Percentiles rank a stretch among this genome's conserved stretches.
phyloP scores from a whole-genome alignment of 163 green algal species.

The Scenedesmus sp. region DNA sequence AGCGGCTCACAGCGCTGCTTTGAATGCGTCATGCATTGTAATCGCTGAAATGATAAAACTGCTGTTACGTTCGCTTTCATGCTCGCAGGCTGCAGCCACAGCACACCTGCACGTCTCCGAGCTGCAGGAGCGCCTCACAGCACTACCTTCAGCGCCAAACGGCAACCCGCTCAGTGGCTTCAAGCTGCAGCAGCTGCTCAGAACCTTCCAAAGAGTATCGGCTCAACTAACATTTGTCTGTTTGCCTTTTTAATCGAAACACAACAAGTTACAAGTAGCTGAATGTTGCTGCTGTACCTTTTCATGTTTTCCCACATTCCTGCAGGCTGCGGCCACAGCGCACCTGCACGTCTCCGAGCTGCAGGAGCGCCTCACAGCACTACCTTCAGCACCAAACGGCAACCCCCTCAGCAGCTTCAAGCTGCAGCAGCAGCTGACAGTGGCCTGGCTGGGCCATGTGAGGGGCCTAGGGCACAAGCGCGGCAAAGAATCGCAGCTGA shows the following conservation, averaged over 20 bases:
- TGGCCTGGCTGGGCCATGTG: constrained; percentile 71
- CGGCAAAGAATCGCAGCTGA: constrained; percentile 63
- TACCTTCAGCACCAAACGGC: not conserved
- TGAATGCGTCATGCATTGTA: too few species aligned
- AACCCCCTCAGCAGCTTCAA: constrained; percentile 19
- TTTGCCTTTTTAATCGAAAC: not conserved
- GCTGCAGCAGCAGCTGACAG: constrained; percentile 25
- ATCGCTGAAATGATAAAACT: not conserved
- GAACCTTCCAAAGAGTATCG: not conserved
- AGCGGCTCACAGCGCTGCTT: not conserved
- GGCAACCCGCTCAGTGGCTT: not conserved
- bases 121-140: constrained; percentile 35
- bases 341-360: constrained; percentile 43
- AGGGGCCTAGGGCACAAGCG: constrained; percentile 20
- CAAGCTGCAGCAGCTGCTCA: constrained; percentile 34
- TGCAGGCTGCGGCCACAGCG: constrained; percentile 11
- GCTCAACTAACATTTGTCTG: not conserved
- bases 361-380: constrained; percentile 27
- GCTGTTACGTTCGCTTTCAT: not conserved
- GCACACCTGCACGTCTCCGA: constrained; percentile 40
- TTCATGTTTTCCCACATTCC: not conserved
- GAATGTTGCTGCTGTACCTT: not conserved
- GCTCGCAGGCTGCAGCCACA: not conserved
- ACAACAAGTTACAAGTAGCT: not conserved
- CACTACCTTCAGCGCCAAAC: not conserved